These are phyloP conservation scores for Chlorociboria aeruginascens DNA, from an alignment of 495 filamentous ascomycete species.

Conservation along the genomic window DNA sequence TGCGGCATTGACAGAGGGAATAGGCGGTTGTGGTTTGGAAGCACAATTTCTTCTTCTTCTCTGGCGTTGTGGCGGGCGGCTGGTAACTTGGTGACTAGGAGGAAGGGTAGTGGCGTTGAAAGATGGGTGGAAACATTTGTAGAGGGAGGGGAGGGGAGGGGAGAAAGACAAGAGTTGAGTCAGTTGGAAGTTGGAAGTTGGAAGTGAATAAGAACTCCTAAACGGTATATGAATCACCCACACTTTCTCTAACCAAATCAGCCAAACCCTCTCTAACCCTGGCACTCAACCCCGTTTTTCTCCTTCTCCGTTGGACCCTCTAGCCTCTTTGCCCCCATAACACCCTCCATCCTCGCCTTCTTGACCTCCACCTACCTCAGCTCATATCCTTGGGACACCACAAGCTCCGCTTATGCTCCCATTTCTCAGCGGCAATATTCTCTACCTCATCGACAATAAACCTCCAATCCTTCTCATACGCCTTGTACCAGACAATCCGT, in stretches of 20 bases:
- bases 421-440: neutral
- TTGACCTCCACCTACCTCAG: too few species aligned
- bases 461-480: neutral
- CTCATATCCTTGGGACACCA: neutral
- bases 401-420: neutral
- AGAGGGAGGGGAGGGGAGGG: too few species aligned
- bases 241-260: too few species aligned
- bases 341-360: too few species aligned
- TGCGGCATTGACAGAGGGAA: neutral
- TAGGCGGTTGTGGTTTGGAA: neutral
- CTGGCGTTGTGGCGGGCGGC: neutral
- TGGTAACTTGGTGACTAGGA: neutral
- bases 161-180: neutral
- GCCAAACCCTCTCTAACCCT: too few species aligned
- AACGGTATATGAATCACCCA: too few species aligned
- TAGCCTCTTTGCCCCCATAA: too few species aligned
- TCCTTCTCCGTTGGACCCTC: too few species aligned
- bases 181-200: too few species aligned
- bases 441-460: neutral
- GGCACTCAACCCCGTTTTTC: too few species aligned
- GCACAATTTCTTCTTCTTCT: slow-evolving; percentile 3
- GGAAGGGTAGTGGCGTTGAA: neutral
- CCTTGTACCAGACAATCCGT: neutral
- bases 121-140: neutral
- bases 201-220: too few species aligned